A percentile compares a stretch with the other conserved stretches of the same genome.
Evolutionary conservation across 176 grass and related monocot genomes (phyloP).

Genomic region (Stipa capillata): DNA sequence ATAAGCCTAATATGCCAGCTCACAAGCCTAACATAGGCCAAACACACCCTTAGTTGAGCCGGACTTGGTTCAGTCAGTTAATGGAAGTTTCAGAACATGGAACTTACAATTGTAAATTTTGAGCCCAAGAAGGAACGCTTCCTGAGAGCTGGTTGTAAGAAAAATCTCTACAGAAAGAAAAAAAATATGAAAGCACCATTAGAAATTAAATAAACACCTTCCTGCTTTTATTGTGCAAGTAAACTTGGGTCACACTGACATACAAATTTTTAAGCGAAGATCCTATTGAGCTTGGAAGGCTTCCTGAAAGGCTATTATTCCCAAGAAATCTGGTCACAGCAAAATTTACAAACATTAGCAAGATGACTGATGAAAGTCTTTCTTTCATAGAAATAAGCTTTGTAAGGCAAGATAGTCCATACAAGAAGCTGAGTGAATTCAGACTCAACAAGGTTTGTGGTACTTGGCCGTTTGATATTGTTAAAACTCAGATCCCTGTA

Average conservation of each 20-base stretch:
- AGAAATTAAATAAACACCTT: neutral
- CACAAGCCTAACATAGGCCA: neutral
- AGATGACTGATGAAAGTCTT: neutral
- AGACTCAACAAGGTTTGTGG: slow-evolving; percentile 50
- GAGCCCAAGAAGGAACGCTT: slow-evolving; percentile 71
- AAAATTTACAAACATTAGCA: neutral
- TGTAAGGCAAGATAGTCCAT: slow-evolving; percentile 10
- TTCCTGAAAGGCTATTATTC: slow-evolving; percentile 77
- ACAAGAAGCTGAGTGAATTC: slow-evolving; percentile 37
- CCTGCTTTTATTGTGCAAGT: neutral
- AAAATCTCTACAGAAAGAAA: slow-evolving; percentile 59
- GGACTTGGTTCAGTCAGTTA: neutral
- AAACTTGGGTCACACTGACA: neutral
- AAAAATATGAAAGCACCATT: neutral
- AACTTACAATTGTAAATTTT: slow-evolving; percentile 60
- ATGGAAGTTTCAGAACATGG: neutral
- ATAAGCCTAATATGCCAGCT: neutral
- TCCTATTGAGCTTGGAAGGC: slow-evolving; percentile 50
- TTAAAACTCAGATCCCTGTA: slow-evolving; percentile 90
- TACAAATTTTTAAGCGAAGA: slow-evolving; percentile 49
- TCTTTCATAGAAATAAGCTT: neutral
- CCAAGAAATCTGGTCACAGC: slow-evolving; percentile 63
- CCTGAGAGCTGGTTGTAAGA: slow-evolving; percentile 89
- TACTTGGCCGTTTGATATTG: slow-evolving; percentile 65
- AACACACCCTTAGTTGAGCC: neutral